Conservation (phyloP, 179 eudicot species). For the Patellifolia procumbens region DNA sequence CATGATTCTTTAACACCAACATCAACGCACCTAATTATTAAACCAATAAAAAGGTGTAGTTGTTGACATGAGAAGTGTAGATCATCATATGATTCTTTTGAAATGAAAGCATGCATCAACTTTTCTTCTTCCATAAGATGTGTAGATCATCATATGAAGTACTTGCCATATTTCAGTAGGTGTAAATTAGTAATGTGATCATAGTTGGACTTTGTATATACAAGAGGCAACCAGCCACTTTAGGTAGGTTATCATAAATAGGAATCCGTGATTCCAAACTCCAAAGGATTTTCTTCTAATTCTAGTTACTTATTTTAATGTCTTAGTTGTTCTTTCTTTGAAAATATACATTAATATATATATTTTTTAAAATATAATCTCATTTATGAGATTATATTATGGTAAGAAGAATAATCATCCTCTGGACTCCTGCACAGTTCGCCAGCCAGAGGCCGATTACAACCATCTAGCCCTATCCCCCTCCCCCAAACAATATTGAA, state of each 20-base stretch:
- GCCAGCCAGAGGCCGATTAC: no score
- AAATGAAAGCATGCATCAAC: neutral
- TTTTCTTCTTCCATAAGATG: slow-evolving; percentile 9
- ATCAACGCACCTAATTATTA: neutral
- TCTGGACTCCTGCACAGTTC: no score
- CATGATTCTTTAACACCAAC: slow-evolving; percentile 19
- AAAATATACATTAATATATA: no score
- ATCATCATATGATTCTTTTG: no score
- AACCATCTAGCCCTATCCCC: no score
- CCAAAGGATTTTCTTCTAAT: neutral
- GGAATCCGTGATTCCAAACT: neutral
- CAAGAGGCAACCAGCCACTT: neutral
- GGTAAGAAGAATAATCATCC: no score
- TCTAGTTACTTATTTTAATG: no score
- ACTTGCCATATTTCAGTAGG: neutral
- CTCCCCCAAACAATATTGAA: no score
- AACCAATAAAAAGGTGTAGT: neutral
- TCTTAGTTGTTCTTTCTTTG: no score
- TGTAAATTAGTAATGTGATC: neutral
- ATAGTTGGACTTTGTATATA: neutral
- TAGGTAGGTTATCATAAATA: neutral
- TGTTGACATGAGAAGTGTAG: neutral
- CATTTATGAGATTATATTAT: no score
- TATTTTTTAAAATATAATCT: no score
- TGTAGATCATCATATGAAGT: neutral